These are phyloP conservation scores for Phaseolus lunatus DNA, from an alignment of 306 rosid genomes.

Conservation along the genomic window DNA sequence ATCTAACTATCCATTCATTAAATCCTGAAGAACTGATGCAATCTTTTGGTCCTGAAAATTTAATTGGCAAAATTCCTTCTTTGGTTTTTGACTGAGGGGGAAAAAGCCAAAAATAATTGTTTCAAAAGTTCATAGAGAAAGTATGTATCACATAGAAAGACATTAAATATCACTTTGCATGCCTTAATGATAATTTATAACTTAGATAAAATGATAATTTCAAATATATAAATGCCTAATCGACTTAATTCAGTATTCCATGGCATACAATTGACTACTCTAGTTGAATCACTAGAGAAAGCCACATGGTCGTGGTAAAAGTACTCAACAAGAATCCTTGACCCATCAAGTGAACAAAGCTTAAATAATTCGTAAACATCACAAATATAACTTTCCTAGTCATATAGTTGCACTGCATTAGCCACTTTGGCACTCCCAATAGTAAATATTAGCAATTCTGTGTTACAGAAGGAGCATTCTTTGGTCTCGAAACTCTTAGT, in stretches of 20 bases:
- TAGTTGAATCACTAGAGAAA: slow-evolving; percentile 27
- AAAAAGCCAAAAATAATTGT: not conserved
- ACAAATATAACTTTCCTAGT: not conserved
- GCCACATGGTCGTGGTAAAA: slow-evolving; percentile 4
- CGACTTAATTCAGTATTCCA: slow-evolving; percentile 19
- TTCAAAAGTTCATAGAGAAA: slow-evolving; percentile 32
- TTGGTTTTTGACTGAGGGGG: not conserved
- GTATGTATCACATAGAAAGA: slow-evolving; percentile 23
- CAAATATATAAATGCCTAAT: not conserved
- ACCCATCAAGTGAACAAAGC: slow-evolving; percentile 14
- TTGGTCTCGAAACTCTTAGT: slow-evolving; percentile 33
- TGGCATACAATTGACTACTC: not conserved
- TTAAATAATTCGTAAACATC: not conserved
- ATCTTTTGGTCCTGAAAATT: not conserved
- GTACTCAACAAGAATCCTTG: slow-evolving; percentile 35
- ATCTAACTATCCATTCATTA: not conserved
- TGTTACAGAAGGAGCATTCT: not conserved
- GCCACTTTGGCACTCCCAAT: slow-evolving; percentile 31
- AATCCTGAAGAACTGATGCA: slow-evolving; percentile 3
- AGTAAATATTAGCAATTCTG: slow-evolving; percentile 17
- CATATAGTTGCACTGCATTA: slow-evolving; percentile 31
- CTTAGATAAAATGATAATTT: slow-evolving; percentile 14
- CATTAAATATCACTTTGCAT: slow-evolving; percentile 6
- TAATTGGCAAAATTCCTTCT: not conserved
- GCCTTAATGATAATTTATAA: slow-evolving; percentile 25